Conservation (phyloP, 768 basidiomycete species). For the Suillus fuscotomentosus region DNA sequence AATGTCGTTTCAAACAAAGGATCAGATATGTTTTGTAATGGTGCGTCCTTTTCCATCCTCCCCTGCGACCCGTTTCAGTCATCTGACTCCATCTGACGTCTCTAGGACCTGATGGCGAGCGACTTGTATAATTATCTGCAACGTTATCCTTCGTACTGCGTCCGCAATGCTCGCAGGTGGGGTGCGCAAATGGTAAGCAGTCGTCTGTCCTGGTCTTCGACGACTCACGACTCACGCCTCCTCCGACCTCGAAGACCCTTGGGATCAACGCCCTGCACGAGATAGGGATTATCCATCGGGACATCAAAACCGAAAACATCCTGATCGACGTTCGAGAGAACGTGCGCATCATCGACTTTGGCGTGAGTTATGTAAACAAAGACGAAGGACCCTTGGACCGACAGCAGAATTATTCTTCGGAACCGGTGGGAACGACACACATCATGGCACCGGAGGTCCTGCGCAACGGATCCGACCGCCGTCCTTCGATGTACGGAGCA, state of each 20-base stretch:
- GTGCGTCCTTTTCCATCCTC: conserved; percentile 18
- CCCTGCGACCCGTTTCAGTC: not conserved
- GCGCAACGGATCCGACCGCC: not conserved
- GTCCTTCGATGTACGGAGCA: not conserved
- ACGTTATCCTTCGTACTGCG: conserved; percentile 13
- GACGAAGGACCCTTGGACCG: not conserved
- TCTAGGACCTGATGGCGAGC: conserved; percentile 39
- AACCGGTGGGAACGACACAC: not conserved
- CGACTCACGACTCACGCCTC: not conserved
- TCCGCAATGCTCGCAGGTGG: conserved; percentile 21
- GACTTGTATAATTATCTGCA: conserved; percentile 33
- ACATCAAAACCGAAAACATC: conserved; percentile 43
- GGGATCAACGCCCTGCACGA: conserved; percentile 46
- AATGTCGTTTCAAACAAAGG: conserved; percentile 32
- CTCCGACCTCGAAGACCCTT: conserved; percentile 27
- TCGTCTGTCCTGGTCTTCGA: not conserved
- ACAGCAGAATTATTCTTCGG: too few species aligned
- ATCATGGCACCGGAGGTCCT: not conserved
- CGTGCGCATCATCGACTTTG: not conserved
- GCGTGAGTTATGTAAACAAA: not conserved
- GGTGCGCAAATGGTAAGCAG: conserved; percentile 36
- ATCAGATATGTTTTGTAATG: conserved; percentile 37
- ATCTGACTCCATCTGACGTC: not conserved
- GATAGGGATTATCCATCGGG: conserved; percentile 65
- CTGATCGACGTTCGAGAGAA: not conserved